Evolutionary conservation across 202 grass and related monocot genomes (phyloP), one percentile per base, ranked within the genome.

Genomic region (Digitaria exilis): DNA sequence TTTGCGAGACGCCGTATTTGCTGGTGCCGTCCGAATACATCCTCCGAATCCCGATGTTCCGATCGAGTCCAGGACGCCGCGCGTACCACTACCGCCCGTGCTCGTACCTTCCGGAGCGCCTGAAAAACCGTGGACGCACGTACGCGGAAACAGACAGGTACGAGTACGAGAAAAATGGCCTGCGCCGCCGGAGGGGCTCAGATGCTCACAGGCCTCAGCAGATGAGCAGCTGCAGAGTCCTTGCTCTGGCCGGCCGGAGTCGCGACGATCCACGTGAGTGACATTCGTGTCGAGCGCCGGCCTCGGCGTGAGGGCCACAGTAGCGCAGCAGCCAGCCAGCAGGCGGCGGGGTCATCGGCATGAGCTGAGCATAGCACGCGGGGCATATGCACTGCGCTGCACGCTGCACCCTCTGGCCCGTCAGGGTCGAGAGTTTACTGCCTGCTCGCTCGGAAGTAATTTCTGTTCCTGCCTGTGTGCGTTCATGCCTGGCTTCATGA

Each of bases 261-360:
- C 6, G 65, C 35, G 3, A 32, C 11, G 66, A 45, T 58, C 37
- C 79, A 24, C 78, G 78, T 58, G 80, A 82, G 69, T 15, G 69
- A 65, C 69, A 82, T 64, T 65, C 62, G 80, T 63, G 68, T 42
- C 41, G 10, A 35, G 56, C 55, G 5, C 79, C 67, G 79, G 79
- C 54, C 54, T 42, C 55, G 55, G n/a, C 55, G 22, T 22, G 22
- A 57, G 55, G 55, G 55, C 56, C 24, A 28, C 24, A 11, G 5
- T 12, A 4, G 3, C 22, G 54, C 22, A 26, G 55, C 55, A 58
- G 55, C 22, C 9, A 25, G 55, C 55, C 55, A 58, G n/a, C 55
- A 25, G 52, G 15, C 22, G 0, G 54, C 22, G 1, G 55, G 9
- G 24, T 2, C 63, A 67, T 22, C 34, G 34, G 35, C 64, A 39